Conservation (phyloP, 2,329 filamentous ascomycete genomes). For the Sarocladium kiliense region DNA sequence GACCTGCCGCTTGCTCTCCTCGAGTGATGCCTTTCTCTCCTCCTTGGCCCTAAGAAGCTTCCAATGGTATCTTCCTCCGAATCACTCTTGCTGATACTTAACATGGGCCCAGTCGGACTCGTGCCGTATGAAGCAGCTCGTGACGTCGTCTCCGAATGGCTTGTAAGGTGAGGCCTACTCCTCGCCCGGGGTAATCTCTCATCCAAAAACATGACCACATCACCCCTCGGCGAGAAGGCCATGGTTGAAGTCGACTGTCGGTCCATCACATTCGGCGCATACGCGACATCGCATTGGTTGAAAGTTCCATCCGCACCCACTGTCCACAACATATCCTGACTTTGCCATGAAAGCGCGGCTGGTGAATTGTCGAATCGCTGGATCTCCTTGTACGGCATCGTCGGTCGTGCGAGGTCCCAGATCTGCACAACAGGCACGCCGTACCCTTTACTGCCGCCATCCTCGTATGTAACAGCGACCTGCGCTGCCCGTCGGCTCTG, state of each 20-base stretch:
- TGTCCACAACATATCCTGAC: conserved; percentile 62
- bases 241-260: conserved; percentile 56
- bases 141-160: conserved; percentile 24
- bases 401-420: conserved; percentile 64
- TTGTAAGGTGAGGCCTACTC: conserved; percentile 34
- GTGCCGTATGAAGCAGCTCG: conserved; percentile 39
- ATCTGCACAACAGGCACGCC: conserved; percentile 57
- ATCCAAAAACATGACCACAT: conserved; percentile 58
- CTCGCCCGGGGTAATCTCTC: conserved; percentile 42
- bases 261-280: conserved; percentile 58
- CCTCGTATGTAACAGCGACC: conserved; percentile 58
- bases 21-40: conserved; percentile 22
- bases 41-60: conserved; percentile 50
- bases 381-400: conserved; percentile 62
- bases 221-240: conserved; percentile 54
- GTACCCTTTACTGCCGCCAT: conserved; percentile 45
- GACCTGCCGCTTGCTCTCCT: conserved; percentile 34
- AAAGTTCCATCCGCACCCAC: conserved; percentile 58
- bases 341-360: conserved; percentile 56
- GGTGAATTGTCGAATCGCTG: conserved; percentile 55
- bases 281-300: conserved; percentile 60
- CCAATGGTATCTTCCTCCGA: conserved; percentile 56
- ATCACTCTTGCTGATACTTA: conserved; percentile 56
- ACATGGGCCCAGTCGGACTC: conserved; percentile 44
- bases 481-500: conserved; percentile 56